Conservation (phyloP, 495 filamentous ascomycete genomes). For the Neurospora africana region DNA sequence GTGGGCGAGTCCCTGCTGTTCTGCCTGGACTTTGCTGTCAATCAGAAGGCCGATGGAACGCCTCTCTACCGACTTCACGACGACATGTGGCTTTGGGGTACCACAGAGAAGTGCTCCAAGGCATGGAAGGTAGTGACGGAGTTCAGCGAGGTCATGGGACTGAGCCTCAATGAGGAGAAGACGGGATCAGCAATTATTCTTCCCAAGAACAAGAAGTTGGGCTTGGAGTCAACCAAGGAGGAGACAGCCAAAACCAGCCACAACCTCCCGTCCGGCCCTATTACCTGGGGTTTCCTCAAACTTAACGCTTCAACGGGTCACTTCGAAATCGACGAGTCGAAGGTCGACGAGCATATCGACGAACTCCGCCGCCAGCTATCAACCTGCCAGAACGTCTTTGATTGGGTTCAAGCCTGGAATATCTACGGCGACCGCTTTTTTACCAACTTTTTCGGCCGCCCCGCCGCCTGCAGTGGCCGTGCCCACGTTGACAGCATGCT, state of each 20-base stretch:
- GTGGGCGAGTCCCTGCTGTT: slow-evolving; percentile 55
- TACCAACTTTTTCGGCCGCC: slow-evolving; percentile 50
- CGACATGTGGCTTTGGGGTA: slow-evolving; percentile 61
- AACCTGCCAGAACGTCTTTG: slow-evolving; percentile 43
- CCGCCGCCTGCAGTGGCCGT: slow-evolving; percentile 51
- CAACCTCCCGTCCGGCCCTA: slow-evolving; percentile 41
- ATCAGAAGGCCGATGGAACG: slow-evolving; percentile 40
- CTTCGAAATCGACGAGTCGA: slow-evolving; percentile 50
- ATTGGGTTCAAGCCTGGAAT: slow-evolving; percentile 58
- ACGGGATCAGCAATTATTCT: slow-evolving; percentile 42
- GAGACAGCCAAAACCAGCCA: neutral
- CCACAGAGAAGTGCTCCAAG: slow-evolving; percentile 40
- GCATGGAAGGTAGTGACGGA: slow-evolving; percentile 48
- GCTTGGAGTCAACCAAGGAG: neutral
- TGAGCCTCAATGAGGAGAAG: slow-evolving; percentile 50
- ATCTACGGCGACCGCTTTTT: slow-evolving; percentile 56
- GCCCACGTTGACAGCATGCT: slow-evolving; percentile 56
- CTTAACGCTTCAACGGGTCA: slow-evolving; percentile 43
- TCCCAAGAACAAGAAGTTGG: slow-evolving; percentile 8
- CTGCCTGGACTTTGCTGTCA: slow-evolving; percentile 57
- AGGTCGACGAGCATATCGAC: slow-evolving; percentile 50
- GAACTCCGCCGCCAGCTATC: slow-evolving; percentile 48
- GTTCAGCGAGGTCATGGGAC: slow-evolving; percentile 45
- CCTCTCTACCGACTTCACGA: slow-evolving; percentile 57
- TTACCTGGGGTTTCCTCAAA: slow-evolving; percentile 54